These are phyloP conservation scores for Pinus albicaulis DNA, from an alignment of 75 land plant species.

Conservation along the genomic window DNA sequence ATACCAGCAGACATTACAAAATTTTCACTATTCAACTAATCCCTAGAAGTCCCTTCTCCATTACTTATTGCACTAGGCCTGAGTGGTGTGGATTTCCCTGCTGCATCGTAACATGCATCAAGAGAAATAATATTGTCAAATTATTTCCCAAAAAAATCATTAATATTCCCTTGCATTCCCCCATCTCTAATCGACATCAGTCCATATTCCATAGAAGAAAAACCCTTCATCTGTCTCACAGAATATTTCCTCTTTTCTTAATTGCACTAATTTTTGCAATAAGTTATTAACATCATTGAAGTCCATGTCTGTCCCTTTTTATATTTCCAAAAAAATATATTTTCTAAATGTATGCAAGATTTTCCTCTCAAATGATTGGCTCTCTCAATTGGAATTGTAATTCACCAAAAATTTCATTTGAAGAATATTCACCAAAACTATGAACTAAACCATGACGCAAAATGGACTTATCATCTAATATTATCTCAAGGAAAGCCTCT, in stretches of 20 bases:
- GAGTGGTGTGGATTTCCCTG: not conserved
- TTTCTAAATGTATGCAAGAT: no score
- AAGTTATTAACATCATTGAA: not conserved
- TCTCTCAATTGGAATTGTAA: slow-evolving; percentile 19
- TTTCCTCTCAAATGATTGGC: no score
- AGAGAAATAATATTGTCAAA: slow-evolving; percentile 1
- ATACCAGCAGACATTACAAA: not conserved
- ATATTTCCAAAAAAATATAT: no score
- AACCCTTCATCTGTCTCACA: not conserved
- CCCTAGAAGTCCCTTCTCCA: slow-evolving; percentile 13
- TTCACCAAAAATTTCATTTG: slow-evolving; percentile 65
- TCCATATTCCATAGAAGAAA: not conserved
- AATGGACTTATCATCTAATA: slow-evolving; percentile 23
- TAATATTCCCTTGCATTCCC: not conserved
- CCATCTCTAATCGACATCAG: not conserved
- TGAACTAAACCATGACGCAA: slow-evolving; percentile 12
- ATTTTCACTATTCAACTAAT: slow-evolving; percentile 8
- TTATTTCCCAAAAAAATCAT: not conserved
- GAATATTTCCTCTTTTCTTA: not conserved
- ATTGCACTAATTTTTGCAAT: not conserved
- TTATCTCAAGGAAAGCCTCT: slow-evolving; percentile 11
- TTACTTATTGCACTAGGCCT: slow-evolving; percentile 3
- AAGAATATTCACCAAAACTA: slow-evolving; percentile 42
- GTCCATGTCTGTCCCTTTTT: not conserved
- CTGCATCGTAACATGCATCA: slow-evolving; percentile 10